A percentile compares a stretch with the other conserved stretches of the same genome.
These are phyloP conservation scores for Backusella sp. DNA, from an alignment of 192 early-diverging fungal genomes.

Conservation along the genomic window DNA sequence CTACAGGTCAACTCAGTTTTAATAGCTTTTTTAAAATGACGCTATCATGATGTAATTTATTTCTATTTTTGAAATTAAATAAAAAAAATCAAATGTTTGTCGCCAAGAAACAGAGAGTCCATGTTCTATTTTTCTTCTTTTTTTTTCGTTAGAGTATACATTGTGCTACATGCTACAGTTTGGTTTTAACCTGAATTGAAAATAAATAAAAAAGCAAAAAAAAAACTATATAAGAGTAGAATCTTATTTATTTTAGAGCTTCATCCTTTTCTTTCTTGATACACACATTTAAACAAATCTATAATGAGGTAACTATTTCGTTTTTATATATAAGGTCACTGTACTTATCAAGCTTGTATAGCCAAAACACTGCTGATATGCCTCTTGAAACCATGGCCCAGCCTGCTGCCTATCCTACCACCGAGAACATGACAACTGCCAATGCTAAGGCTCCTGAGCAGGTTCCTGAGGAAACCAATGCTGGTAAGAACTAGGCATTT, in stretches of 20 bases:
- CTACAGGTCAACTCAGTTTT: background rate
- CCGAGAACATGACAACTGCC: constrained; percentile 7
- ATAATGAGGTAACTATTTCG: background rate
- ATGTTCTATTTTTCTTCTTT: background rate
- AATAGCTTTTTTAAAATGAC: background rate
- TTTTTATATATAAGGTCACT: background rate
- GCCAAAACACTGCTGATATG: constrained; percentile 6
- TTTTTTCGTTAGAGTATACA: background rate
- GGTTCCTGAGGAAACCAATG: background rate
- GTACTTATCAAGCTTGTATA: background rate
- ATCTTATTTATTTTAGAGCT: too few relatives aligned
- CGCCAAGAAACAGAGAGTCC: background rate
- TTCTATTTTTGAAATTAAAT: background rate
- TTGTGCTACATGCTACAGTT: background rate
- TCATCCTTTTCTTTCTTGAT: too few relatives aligned
- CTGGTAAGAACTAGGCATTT: background rate
- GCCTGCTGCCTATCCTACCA: background rate
- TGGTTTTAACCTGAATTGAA: background rate
- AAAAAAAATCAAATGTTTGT: background rate
- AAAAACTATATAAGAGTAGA: background rate
- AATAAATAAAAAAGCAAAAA: background rate
- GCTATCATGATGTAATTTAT: constrained; percentile 1
- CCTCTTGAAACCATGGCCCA: background rate
- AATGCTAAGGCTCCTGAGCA: background rate
- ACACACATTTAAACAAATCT: too few relatives aligned